Evolutionary conservation across 2,329 filamentous ascomycete genomes (phyloP), one percentile per base, ranked within the genome.

Genomic region (Colletotrichum godetiae): DNA sequence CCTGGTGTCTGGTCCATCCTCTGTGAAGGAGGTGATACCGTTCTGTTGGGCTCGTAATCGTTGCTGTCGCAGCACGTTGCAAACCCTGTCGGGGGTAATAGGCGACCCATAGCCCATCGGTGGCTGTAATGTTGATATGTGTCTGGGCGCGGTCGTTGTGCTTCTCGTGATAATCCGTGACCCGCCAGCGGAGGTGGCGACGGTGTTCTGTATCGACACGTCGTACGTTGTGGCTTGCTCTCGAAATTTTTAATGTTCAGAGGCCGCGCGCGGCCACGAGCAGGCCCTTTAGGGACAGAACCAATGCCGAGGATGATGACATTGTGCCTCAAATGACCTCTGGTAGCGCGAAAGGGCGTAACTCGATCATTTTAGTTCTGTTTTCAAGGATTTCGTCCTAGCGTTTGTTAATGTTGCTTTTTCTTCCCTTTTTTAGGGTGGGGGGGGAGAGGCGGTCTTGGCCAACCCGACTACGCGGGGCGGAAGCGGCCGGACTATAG

Each of bases 371-470:
- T 65, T 65, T 37, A n/a, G 46, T 55, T 27, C 57, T 68, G 65
- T 68, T 37, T 62, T 68, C 53, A 37, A 68, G 31, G 27, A 57
- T 27, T 58, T 66, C 24, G 63, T 49, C 49, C 63, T 66, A 33
- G 52, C 29, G 29, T 5, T 58, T 57, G 24, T 29, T 58, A 33
- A 56, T 53, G 49, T 53, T n/a, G n/a, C n/a, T n/a, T n/a, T n/a
- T n/a, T n/a, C n/a, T n/a, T n/a, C n/a, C n/a, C n/a, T n/a, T n/a
- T n/a, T n/a, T n/a, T n/a, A n/a, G n/a, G n/a, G n/a, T n/a, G n/a
- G n/a, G n/a, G n/a, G n/a, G n/a, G n/a, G n/a, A n/a, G n/a, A n/a
- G n/a, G n/a, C n/a, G n/a, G n/a, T n/a, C n/a, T n/a, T n/a, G n/a
- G n/a, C n/a, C n/a, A n/a, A n/a, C n/a, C n/a, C n/a, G n/a, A n/a